Base-by-base conservation (phyloP, 148 eudicot genomes). In the Chenopodium quinoa region DNA sequence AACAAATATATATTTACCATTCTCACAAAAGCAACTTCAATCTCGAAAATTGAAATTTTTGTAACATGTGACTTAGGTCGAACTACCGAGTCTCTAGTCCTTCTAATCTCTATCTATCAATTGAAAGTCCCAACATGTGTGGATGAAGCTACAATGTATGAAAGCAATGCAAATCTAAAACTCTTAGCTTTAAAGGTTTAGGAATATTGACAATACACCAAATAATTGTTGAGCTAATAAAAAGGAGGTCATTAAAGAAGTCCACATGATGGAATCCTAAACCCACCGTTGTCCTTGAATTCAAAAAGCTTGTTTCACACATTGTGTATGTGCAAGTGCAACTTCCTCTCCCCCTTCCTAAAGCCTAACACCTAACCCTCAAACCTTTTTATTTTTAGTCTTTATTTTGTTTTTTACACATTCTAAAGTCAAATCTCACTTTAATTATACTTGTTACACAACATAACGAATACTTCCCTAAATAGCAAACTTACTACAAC, bases 221-320 rank as follows among this genome's bases (percentile, higher is more conserved):
- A 73, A 56, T 40, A 40, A 46, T 48, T 48, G 34, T 47, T 73
- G 58, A 22, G 29, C 75, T 22, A 37, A 40, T 1, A 20, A 46
- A 71, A 40, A 44, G 23, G 3, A 10, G 32, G 60, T 73, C 32
- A 73, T 73, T 73, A 47, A 48, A 22, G 46, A 9, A 73, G 19
- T 73, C 32, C 76, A 73, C 76, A 73, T 73, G 76, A 23, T 47
- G 31, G 58, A n/a, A 73, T 47, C 60, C 60, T 19, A 23, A 71
- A 73, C 25, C 60, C 76, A 47, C 29, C 74, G 3, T 13, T 73
- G 34, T 73, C 76, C 76, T 73, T 73, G 20, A 46, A 10, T 48
- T 73, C 60, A 73, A 8, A 47, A 73, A 73, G 34, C 76, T 73
- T 73, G 75, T n/a, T 72, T 23, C 34, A 11, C 60, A 73, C 60